Percentiles rank a stretch among this genome's conserved stretches.
These are phyloP conservation scores for Cyberlindnera saturnus DNA, from an alignment of 805 yeast genomes.

Conservation along the genomic window DNA sequence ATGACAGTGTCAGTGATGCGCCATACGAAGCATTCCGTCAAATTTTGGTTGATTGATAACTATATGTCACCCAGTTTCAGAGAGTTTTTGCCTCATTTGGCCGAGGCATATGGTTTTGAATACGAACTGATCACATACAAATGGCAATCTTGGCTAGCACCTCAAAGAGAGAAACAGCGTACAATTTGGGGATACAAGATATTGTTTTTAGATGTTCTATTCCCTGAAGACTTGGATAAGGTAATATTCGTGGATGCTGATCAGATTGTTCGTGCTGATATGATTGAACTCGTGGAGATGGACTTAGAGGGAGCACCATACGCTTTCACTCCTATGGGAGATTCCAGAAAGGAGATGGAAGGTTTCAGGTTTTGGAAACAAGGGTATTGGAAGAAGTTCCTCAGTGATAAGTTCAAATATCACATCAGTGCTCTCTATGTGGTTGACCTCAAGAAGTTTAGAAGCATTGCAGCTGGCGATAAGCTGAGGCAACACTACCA, in stretches of 20 bases:
- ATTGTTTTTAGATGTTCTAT: constrained; percentile 76
- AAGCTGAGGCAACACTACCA: constrained; percentile 79
- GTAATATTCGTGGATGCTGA: constrained; percentile 86
- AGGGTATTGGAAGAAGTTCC: constrained; percentile 77
- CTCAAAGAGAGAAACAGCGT: constrained; percentile 72
- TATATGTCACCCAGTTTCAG: constrained; percentile 69
- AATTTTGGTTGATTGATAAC: constrained; percentile 84
- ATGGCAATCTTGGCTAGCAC: constrained; percentile 90
- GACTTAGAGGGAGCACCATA: constrained; percentile 81
- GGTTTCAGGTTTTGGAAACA: constrained; percentile 88
- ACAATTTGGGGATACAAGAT: constrained; percentile 87
- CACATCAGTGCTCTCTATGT: constrained; percentile 84
- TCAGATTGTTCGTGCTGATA: constrained; percentile 71
- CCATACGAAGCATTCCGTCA: constrained; percentile 58
- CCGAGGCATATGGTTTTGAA: constrained; percentile 54
- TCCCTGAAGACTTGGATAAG: constrained; percentile 70
- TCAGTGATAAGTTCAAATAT: constrained; percentile 48
- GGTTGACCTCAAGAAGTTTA: constrained; percentile 64
- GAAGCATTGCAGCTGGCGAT: constrained; percentile 72
- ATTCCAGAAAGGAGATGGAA: constrained; percentile 71
- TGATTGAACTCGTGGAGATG: constrained; percentile 58
- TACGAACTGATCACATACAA: constrained; percentile 77
- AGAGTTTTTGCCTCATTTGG: constrained; percentile 50
- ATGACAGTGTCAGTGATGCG: constrained; percentile 75
- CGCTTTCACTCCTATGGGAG: constrained; percentile 85